A percentile compares a stretch with the other conserved stretches of the same genome.
Conservation (phyloP, 306 rosid genomes). For the Sphenostylis stenocarpa region DNA sequence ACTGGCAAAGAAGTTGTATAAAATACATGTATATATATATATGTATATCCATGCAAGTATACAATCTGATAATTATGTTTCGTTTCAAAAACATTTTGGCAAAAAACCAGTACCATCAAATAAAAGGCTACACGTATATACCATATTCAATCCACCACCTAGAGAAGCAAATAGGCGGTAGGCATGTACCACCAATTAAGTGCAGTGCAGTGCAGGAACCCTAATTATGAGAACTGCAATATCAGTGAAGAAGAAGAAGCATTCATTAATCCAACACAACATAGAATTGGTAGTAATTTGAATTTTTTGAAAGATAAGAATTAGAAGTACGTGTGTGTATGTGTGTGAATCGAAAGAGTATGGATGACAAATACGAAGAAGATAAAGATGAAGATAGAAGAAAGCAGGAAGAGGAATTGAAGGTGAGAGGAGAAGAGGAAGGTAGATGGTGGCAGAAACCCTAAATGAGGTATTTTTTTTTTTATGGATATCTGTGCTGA, state of each 20-base stretch:
- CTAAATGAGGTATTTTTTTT: constrained; percentile 36
- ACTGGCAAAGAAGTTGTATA: neutral
- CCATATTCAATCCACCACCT: neutral
- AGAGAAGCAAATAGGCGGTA: neutral
- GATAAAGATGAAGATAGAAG: neutral
- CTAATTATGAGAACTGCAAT: constrained; percentile 1
- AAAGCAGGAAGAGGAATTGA: neutral
- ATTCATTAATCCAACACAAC: neutral
- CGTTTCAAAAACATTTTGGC: neutral
- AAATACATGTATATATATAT: neutral
- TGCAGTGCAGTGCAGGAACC: constrained; percentile 31
- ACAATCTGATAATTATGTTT: neutral
- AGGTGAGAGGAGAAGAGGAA: neutral
- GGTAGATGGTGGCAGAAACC: constrained; percentile 36
- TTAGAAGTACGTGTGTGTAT: neutral
- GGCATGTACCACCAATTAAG: neutral
- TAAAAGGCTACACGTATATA: neutral
- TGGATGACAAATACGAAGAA: constrained; percentile 2
- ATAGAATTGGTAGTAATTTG: neutral
- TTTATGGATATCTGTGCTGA: constrained; percentile 31
- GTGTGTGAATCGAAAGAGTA: neutral
- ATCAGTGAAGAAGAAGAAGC: neutral
- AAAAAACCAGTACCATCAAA: neutral
- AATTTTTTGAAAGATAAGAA: neutral
- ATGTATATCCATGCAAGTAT: constrained; percentile 8